A percentile compares a stretch with the other conserved stretches of the same genome.
Evolutionary conservation across 2,329 filamentous ascomycete species (phyloP).

Genomic region (Colletotrichum abscissum): DNA sequence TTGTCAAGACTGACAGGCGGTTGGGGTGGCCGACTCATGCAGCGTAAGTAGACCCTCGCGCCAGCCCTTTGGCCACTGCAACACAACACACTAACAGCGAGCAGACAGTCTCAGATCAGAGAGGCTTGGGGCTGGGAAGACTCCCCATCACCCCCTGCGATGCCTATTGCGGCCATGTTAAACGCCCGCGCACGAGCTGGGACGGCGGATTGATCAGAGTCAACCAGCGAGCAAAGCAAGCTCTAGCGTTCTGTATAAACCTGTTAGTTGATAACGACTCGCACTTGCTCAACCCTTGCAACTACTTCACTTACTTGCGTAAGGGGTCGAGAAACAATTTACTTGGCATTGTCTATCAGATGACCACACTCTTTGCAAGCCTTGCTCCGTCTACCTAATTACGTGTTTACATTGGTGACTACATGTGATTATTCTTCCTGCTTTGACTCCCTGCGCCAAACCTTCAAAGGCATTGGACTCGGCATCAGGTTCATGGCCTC

Average conservation of each 20-base stretch:
- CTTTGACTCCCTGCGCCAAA: neutral
- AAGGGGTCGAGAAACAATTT: no score
- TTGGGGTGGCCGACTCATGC: conserved; percentile 44
- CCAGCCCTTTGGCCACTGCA: no score
- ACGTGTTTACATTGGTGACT: no score
- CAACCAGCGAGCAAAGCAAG: neutral
- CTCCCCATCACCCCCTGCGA: conserved; percentile 16
- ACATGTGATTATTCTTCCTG: no score
- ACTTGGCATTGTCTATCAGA: no score
- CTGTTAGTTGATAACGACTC: neutral
- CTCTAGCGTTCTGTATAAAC: neutral
- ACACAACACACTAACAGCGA: neutral
- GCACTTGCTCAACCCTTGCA: neutral
- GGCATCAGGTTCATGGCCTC: conserved; percentile 13
- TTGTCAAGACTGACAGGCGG: conserved; percentile 45
- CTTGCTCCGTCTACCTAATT: no score
- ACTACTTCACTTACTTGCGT: no score
- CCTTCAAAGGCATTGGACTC: conserved; percentile 12
- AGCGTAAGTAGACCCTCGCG: conserved; percentile 37
- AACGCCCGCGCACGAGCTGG: neutral
- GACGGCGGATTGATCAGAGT: neutral
- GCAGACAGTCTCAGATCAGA: conserved; percentile 13
- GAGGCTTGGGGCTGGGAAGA: conserved; percentile 24
- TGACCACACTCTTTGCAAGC: no score
- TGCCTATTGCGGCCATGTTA: conserved; percentile 21